Evolutionary conservation across 2,329 filamentous ascomycete genomes (phyloP).

Genomic region (Sarocladiaceae sp.): DNA sequence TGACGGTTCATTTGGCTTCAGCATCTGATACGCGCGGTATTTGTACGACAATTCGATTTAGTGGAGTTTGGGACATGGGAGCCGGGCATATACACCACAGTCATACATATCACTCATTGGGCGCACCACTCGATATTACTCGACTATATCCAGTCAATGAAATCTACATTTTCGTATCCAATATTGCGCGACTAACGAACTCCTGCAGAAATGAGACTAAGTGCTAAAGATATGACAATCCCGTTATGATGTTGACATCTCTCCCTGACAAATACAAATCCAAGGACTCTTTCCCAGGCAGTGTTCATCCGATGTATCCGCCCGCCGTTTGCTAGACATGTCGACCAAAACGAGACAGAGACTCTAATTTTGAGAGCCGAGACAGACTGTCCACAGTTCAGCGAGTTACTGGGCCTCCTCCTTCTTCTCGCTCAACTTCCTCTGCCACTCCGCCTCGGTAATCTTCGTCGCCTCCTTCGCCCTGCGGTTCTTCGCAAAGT

Average conservation of each 20-base stretch:
- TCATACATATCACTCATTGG: too few relatives aligned
- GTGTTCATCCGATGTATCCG: too few relatives aligned
- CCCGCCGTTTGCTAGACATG: too few relatives aligned
- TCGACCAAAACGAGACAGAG: too few relatives aligned
- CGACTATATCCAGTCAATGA: neutral
- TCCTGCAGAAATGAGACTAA: too few relatives aligned
- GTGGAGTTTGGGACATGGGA: neutral
- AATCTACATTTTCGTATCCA: neutral
- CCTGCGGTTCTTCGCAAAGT: conserved; percentile 18
- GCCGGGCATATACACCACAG: neutral
- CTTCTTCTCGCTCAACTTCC: neutral
- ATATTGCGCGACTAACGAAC: neutral
- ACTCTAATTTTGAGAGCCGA: too few relatives aligned
- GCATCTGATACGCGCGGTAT: conserved; percentile 34
- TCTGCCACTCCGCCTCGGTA: neutral
- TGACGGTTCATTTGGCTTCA: conserved; percentile 57
- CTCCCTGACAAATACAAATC: too few relatives aligned
- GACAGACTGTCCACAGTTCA: too few relatives aligned
- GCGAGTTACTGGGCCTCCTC: neutral
- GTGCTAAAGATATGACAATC: too few relatives aligned
- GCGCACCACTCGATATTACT: too few relatives aligned
- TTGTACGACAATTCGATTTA: neutral
- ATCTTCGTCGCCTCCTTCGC: conserved; percentile 9
- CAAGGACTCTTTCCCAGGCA: too few relatives aligned
- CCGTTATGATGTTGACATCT: too few relatives aligned